phyloP scores from a whole-genome alignment of 2,329 filamentous ascomycete genomes.

The Colletotrichum destructivum region DNA sequence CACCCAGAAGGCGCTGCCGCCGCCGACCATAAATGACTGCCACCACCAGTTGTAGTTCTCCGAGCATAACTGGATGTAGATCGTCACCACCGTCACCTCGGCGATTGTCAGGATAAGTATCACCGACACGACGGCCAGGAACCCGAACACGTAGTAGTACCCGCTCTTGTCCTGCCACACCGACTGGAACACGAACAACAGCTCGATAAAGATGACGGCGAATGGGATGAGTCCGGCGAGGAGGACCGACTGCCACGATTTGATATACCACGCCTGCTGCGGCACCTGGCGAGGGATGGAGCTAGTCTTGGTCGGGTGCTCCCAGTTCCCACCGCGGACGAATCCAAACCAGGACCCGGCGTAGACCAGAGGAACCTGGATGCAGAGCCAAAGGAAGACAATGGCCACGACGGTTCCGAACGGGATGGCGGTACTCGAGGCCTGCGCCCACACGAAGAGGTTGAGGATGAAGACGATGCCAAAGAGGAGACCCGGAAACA shows the following conservation, averaged over 20 bases:
- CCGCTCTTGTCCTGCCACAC: slow-evolving; percentile 92
- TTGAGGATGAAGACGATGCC: slow-evolving; percentile 84
- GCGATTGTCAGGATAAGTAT: slow-evolving; percentile 84
- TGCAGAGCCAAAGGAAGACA: slow-evolving; percentile 84
- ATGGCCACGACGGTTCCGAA: slow-evolving; percentile 84
- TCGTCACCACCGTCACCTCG: slow-evolving; percentile 86
- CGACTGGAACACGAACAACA: slow-evolving; percentile 89
- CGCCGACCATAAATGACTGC: slow-evolving; percentile 87
- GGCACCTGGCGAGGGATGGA: slow-evolving; percentile 82
- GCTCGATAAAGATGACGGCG: slow-evolving; percentile 89
- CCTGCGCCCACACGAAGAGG: slow-evolving; percentile 91
- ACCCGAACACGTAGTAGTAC: slow-evolving; percentile 94
- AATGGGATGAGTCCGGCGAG: slow-evolving; percentile 86
- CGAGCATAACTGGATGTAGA: slow-evolving; percentile 85
- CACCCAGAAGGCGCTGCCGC: slow-evolving; percentile 83
- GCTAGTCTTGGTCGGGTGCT: slow-evolving; percentile 85
- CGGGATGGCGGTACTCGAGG: slow-evolving; percentile 88
- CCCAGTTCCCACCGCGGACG: slow-evolving; percentile 77
- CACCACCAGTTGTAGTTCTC: slow-evolving; percentile 97
- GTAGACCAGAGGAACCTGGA: slow-evolving; percentile 89
- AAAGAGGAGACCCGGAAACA: slow-evolving; percentile 87
- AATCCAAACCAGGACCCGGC: slow-evolving; percentile 85
- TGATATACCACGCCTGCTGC: slow-evolving; percentile 81
- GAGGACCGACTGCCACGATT: slow-evolving; percentile 74
- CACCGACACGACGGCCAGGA: slow-evolving; percentile 80